phyloP scores from a whole-genome alignment of 805 yeast species.

The Barnettozyma populi region DNA sequence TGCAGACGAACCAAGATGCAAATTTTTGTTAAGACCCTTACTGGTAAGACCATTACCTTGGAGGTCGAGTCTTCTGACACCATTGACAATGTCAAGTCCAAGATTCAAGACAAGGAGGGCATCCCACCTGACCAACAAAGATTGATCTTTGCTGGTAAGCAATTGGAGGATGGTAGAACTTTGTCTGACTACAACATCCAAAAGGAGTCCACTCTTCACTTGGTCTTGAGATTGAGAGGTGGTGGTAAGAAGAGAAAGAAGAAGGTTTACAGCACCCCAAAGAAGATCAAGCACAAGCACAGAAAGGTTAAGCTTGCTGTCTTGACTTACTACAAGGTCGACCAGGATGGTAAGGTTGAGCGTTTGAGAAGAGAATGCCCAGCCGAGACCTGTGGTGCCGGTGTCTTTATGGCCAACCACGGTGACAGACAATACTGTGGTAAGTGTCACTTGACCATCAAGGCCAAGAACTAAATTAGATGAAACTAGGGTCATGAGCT shows the following conservation, averaged over 20 bases:
- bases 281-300: conserved; percentile 99
- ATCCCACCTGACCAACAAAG: conserved; percentile 98
- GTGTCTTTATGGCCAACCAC: conserved; percentile 99
- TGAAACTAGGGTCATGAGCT: conserved; percentile 1
- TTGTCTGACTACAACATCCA: conserved; percentile 96
- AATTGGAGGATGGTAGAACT: conserved; percentile 94
- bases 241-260: conserved; percentile 99
- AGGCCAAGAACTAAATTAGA: conserved; percentile 33
- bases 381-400: conserved; percentile 90
- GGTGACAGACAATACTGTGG: conserved; percentile 99
- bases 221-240: conserved; percentile 97
- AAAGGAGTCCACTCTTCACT: conserved; percentile 94
- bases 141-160: conserved; percentile 96
- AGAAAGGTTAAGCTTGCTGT: conserved; percentile 99
- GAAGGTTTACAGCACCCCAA: conserved; percentile 99
- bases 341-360: conserved; percentile 96
- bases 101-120: conserved; percentile 97
- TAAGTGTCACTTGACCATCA: conserved; percentile 95
- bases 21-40: conserved; percentile 98
- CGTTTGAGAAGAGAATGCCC: conserved; percentile 99
- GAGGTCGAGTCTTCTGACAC: conserved; percentile 98
- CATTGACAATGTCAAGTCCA: conserved; percentile 92
- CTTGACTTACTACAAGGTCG: conserved; percentile 98
- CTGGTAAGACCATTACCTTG: conserved; percentile 98
- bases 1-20: conserved; percentile 68